Base-by-base conservation (phyloP, 2,329 filamentous ascomycete genomes). In the Cercospora sp. region DNA sequence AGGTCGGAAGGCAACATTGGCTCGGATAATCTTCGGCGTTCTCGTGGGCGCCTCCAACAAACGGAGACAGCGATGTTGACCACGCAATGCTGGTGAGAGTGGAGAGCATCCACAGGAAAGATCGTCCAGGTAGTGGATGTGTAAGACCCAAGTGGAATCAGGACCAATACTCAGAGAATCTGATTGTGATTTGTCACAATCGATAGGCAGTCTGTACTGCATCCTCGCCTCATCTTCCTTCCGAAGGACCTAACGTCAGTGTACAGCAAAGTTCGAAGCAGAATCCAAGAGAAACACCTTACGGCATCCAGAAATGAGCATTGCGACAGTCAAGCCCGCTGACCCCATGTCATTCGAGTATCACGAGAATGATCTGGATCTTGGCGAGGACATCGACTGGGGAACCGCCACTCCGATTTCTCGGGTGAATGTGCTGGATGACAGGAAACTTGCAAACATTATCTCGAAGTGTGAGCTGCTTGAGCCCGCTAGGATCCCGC, bases 321-420 rank as follows among this genome's bases (percentile, higher is more conserved):
- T 67, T 9, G 62, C 48, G 42, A 53, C 64, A 23, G 31, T 60
- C 23, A 64, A 53, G 12, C 30, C 58, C 13, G 30, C n/a, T 13
- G 39, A 30, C 9, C 64, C 61, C 18, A 64, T 67, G 51, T 48
- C 64, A 20, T 67, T 66, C 36, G 64, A 67, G 31, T n/a, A 55
- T 48, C 48, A 33, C 26, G 64, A 58, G 5, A 39, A 42, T 39
- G 36, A 58, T 18, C 16, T 60, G 12, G 66, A 68, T 26, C 55
- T 68, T 23, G 59, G 60, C 13, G 64, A 70, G 45, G 65, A 69
- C 30, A 61, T 72, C 18, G 69, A 72, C 60, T 72, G 70, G 70
- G 70, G 70, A 3, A 70, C 69, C 12, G 70, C 67, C 28, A 72
- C 70, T 8, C 70, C 70, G 7, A 62, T 70, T 42, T 69, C 66